Percentiles rank a stretch among this genome's conserved stretches.
These are phyloP conservation scores for Chamaecrista fasciculata DNA, from an alignment of 306 rosid genomes.

Conservation along the genomic window DNA sequence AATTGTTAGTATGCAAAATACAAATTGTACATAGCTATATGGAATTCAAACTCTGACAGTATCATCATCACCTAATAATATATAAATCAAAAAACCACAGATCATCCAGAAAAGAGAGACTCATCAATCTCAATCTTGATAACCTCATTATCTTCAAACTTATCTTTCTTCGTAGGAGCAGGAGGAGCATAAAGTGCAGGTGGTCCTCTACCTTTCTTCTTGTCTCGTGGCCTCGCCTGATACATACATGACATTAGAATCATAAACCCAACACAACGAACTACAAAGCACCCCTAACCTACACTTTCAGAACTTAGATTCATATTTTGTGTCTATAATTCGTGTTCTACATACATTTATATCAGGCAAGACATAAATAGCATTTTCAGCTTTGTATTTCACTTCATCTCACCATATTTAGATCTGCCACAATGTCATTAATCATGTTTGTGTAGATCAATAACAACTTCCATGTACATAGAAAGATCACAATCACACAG, in stretches of 20 bases:
- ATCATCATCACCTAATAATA: slow-evolving; percentile 5
- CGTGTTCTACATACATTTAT: no score
- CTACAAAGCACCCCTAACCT: no score
- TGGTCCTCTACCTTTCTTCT: slow-evolving; percentile 68
- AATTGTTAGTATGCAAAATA: not conserved
- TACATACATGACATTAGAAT: not conserved
- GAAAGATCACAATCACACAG: no score
- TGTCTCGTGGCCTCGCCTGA: slow-evolving; percentile 61
- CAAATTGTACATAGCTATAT: not conserved
- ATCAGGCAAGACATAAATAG: no score
- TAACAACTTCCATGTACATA: no score
- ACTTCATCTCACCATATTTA: no score
- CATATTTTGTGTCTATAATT: no score
- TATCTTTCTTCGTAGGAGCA: slow-evolving; percentile 49
- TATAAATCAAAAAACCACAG: not conserved
- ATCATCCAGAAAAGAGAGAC: slow-evolving; percentile 38
- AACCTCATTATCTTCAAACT: slow-evolving; percentile 45
- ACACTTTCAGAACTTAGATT: no score
- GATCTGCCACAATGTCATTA: no score
- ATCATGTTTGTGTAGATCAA: no score
- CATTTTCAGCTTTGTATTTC: no score
- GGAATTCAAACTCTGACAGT: not conserved
- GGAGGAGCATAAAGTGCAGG: slow-evolving; percentile 47
- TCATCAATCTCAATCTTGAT: slow-evolving; percentile 68
- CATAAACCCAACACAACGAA: not conserved